Percentiles rank a stretch among this genome's conserved stretches.
Evolutionary conservation across 768 basidiomycete genomes (phyloP).

Genomic region (Lanmaoa pseudosensibilis): DNA sequence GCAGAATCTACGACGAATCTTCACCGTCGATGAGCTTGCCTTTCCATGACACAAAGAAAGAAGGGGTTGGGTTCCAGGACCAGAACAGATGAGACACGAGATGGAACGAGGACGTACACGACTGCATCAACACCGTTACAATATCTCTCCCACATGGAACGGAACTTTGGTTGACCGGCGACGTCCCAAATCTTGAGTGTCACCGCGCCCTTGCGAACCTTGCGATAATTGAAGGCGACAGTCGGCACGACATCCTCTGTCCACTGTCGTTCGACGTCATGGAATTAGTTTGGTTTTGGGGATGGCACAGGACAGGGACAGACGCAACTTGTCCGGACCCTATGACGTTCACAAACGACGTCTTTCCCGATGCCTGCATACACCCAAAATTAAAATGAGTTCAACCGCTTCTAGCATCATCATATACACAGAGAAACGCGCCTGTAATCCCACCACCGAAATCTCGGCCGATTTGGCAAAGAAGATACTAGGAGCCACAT

Average conservation of each 20-base stretch:
- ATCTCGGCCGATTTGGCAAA: constrained; percentile 87
- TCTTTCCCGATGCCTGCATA: constrained; percentile 86
- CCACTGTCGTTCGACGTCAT: constrained; percentile 52
- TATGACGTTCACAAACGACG: constrained; percentile 90
- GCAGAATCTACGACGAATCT: constrained; percentile 93
- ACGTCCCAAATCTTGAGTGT: constrained; percentile 96
- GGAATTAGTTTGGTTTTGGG: background rate
- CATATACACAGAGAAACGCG: constrained; percentile 23
- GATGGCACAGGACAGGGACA: background rate
- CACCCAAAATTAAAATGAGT: background rate
- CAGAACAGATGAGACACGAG: background rate
- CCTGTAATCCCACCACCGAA: constrained; percentile 90
- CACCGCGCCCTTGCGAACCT: constrained; percentile 85
- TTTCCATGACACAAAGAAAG: background rate
- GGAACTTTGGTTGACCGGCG: constrained; percentile 91
- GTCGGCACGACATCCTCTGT: constrained; percentile 97
- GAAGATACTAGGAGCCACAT: constrained; percentile 56
- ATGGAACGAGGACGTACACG: constrained; percentile 52
- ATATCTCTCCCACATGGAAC: constrained; percentile 95
- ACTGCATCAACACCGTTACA: constrained; percentile 92
- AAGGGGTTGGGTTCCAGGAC: background rate
- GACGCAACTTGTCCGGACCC: constrained; percentile 68
- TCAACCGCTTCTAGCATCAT: background rate
- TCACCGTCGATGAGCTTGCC: constrained; percentile 18
- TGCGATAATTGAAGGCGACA: constrained; percentile 89